phyloP scores from a whole-genome alignment of 2,329 filamentous ascomycete species.

The Paraconiothyrium sp. region DNA sequence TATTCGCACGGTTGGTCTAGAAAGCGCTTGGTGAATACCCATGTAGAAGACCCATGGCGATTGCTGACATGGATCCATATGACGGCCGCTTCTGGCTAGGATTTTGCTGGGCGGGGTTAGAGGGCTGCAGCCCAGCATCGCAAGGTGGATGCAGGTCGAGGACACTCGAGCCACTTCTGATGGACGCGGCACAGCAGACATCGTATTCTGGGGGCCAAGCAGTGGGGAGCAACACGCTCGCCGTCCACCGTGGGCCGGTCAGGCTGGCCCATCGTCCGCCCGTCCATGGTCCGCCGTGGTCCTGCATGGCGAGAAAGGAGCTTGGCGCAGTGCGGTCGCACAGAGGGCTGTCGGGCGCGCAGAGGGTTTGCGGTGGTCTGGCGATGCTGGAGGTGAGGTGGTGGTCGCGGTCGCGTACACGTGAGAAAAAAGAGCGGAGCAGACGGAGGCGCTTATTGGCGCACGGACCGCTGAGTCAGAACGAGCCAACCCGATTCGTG shows the following conservation, averaged over 20 bases:
- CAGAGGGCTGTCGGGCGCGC: constrained; percentile 14
- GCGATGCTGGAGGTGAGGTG: constrained; percentile 2
- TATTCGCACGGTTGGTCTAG: constrained; percentile 30
- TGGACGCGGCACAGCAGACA: constrained; percentile 25
- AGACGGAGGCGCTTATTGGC: constrained; percentile 18
- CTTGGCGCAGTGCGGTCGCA: constrained; percentile 15
- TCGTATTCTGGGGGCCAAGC: constrained; percentile 33
- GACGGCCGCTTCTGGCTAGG: constrained; percentile 37
- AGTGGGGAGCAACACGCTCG: constrained; percentile 18
- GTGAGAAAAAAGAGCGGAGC: constrained; percentile 24
- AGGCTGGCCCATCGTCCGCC: neutral
- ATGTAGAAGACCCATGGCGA: constrained; percentile 30
- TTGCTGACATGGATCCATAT: constrained; percentile 38
- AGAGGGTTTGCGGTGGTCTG: constrained; percentile 20
- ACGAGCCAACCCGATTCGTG: constrained; percentile 9
- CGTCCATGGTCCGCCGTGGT: neutral
- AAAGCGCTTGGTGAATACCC: constrained; percentile 28
- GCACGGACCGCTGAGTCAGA: constrained; percentile 30
- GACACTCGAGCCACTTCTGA: constrained; percentile 25
- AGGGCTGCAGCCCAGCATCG: constrained; percentile 30
- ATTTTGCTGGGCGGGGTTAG: constrained; percentile 25
- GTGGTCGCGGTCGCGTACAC: constrained; percentile 13
- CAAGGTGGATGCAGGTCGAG: constrained; percentile 17
- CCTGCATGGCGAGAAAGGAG: neutral
- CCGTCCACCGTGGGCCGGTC: neutral